Percentiles rank a stretch among this genome's conserved stretches.
Conservation (phyloP, 2,329 filamentous ascomycete genomes). For the Calonectria honghensis region DNA sequence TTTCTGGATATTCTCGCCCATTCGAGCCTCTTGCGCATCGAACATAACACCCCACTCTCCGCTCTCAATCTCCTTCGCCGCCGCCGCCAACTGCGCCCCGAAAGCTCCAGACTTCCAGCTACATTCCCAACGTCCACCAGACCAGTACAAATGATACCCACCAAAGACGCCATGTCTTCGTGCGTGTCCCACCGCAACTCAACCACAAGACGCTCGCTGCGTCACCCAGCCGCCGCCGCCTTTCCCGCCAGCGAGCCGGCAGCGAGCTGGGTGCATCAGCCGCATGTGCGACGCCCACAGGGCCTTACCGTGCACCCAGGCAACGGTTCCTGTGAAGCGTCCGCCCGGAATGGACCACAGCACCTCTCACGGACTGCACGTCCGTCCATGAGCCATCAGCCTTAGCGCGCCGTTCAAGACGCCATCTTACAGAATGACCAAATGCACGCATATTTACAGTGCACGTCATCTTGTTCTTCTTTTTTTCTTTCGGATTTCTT, state of each 20-base stretch:
- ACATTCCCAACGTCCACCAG: neutral
- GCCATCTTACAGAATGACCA: constrained; percentile 16
- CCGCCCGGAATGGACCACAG: neutral
- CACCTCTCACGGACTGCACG: neutral
- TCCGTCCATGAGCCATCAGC: neutral
- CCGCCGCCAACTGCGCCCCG: constrained; percentile 8
- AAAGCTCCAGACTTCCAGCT: neutral
- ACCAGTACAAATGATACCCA: neutral
- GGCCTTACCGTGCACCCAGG: neutral
- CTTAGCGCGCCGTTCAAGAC: constrained; percentile 1
- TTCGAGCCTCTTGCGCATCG: neutral
- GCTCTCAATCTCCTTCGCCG: neutral
- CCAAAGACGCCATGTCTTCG: neutral
- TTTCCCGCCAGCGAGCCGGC: neutral
- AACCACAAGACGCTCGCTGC: constrained; percentile 16
- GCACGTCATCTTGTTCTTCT: neutral
- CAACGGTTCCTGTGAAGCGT: constrained; percentile 2
- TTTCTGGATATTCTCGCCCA: neutral
- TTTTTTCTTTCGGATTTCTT: constrained; percentile 9
- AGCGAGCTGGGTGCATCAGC: neutral
- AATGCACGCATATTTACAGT: constrained; percentile 10
- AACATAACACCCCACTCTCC: neutral
- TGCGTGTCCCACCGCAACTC: constrained; percentile 7
- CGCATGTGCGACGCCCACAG: neutral
- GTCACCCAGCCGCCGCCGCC: constrained; percentile 5